Base-by-base conservation (phyloP, 768 basidiomycete genomes). In the Kwoniella europaea region DNA sequence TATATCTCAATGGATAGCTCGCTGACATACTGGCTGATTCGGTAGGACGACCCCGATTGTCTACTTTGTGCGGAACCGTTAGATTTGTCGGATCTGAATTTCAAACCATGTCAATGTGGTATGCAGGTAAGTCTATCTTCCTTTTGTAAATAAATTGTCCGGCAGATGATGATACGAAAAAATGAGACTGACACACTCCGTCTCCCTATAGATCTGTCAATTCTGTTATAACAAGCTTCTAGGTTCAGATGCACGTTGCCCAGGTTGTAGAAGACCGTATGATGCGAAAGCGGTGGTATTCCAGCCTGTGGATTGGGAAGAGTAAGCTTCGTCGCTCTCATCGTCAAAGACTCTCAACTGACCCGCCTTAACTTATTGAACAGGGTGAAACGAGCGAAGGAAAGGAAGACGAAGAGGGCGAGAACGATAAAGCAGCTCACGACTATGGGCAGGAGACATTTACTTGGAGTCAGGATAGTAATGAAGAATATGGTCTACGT, bases 171-270 rank as follows among this genome's bases (percentile, higher is more conserved):
- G 35, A 35, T 35, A 35, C 5, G 35, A 35, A 35, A 35, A 4
- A 35, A 35, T 35, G 35, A 35, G 4, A 35, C 35, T 35, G 35
- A 35, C 35, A 35, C 35, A 35, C 35, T 35, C 35, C 3, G 35
- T 35, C 35, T 35, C 35, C 5, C 35, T n/a, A 55, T 74, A 99
- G 97, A 93, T 99, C 75, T 99, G 97, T 84, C 91, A 94, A 67
- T 99, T 99, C 86, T 99, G 97, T 84, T 98, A 94, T 93, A 99
- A 85, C 94, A 98, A 85, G 96, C 97, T 87, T 91, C 92, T 86
- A 90, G 92, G 85, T 93, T 97, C 85, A 87, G 98, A 98, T 83
- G 91, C 94, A 73, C 90, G 93, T 61, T 99, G 97, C 83, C 97
- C 97, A 50, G 97, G 97, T 20, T 99, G 97, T 85, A 88, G 97